Evolutionary conservation across 108 stramenopile species (phyloP).

Genomic region (Conticribra guillardii): DNA sequence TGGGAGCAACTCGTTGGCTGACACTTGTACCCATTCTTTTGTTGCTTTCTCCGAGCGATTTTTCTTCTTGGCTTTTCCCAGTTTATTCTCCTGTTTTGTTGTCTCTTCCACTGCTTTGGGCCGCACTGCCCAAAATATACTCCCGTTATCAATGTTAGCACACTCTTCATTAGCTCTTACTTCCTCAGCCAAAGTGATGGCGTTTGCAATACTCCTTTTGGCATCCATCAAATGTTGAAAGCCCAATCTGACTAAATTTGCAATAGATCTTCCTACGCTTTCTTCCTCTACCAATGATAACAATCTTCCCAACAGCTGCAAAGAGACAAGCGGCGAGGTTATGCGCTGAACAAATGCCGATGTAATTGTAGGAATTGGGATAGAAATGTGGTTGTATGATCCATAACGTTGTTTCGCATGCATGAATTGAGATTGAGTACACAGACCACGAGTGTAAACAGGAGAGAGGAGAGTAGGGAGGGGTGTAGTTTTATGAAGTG

Average conservation of each 20-base stretch:
- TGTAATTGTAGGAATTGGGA: conserved; percentile 54
- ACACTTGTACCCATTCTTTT: conserved; percentile 28
- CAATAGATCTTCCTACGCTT: conserved; percentile 36
- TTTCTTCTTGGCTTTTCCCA: conserved; percentile 9
- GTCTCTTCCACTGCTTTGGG: neutral
- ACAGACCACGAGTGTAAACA: conserved; percentile 27
- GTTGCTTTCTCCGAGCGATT: neutral
- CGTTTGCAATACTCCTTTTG: conserved; percentile 45
- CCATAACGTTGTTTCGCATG: conserved; percentile 56
- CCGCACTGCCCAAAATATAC: conserved; percentile 43
- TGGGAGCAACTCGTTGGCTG: conserved; percentile 54
- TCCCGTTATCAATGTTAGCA: conserved; percentile 26
- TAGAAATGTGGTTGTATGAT: conserved; percentile 45
- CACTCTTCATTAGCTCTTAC: conserved; percentile 42
- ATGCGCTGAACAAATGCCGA: conserved; percentile 57
- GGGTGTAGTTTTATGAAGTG: conserved; percentile 30
- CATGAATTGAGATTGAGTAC: conserved; percentile 13
- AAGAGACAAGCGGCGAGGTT: conserved; percentile 59
- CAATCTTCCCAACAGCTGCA: conserved; percentile 59
- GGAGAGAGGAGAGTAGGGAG: conserved; percentile 32
- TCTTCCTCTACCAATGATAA: conserved; percentile 62
- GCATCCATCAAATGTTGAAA: conserved; percentile 59
- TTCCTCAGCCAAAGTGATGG: conserved; percentile 58
- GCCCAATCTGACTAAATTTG: conserved; percentile 25
- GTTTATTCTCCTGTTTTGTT: neutral